Conservation (phyloP, 1,284 basidiomycete species). For the Irpex sp. region DNA sequence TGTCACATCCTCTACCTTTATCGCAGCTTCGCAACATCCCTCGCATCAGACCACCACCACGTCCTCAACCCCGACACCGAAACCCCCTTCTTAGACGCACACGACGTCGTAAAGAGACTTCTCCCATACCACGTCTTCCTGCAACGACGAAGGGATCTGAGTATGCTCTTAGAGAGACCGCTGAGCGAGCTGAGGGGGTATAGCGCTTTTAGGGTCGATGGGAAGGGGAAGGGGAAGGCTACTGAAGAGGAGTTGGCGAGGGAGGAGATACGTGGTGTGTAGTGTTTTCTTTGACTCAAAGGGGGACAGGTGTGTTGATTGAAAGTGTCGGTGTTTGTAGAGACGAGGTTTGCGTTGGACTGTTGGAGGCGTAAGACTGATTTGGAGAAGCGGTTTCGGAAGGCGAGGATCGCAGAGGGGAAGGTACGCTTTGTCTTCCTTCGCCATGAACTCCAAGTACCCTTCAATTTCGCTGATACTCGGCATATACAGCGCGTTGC, state of each 20-base stretch:
- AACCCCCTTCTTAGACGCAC: conserved; percentile 55
- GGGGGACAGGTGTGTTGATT: neutral
- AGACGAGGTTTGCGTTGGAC: conserved; percentile 64
- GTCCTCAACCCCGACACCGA: conserved; percentile 63
- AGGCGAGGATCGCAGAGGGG: conserved; percentile 47
- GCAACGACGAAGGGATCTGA: conserved; percentile 62
- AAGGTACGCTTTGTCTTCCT: conserved; percentile 42
- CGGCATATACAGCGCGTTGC: conserved; percentile 44
- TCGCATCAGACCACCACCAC: conserved; percentile 58
- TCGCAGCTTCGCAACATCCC: conserved; percentile 44
- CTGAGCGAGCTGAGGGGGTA: neutral
- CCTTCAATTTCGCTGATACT: neutral
- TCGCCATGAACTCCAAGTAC: neutral
- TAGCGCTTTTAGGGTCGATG: conserved; percentile 14
- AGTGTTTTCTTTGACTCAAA: conserved; percentile 4
- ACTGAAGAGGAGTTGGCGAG: conserved; percentile 36
- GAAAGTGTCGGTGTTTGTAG: conserved; percentile 24
- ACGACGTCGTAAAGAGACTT: conserved; percentile 61
- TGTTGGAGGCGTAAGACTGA: conserved; percentile 54
- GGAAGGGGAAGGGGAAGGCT: conserved; percentile 56
- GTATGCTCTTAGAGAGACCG: conserved; percentile 8
- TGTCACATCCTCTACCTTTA: conserved; percentile 2
- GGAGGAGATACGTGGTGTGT: conserved; percentile 55
- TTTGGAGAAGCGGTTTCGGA: conserved; percentile 55
- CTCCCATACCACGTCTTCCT: conserved; percentile 77